Percentiles rank a stretch among this genome's conserved stretches.
Evolutionary conservation across 2,329 filamentous ascomycete species (phyloP).

Genomic region (Elsinoe australis): DNA sequence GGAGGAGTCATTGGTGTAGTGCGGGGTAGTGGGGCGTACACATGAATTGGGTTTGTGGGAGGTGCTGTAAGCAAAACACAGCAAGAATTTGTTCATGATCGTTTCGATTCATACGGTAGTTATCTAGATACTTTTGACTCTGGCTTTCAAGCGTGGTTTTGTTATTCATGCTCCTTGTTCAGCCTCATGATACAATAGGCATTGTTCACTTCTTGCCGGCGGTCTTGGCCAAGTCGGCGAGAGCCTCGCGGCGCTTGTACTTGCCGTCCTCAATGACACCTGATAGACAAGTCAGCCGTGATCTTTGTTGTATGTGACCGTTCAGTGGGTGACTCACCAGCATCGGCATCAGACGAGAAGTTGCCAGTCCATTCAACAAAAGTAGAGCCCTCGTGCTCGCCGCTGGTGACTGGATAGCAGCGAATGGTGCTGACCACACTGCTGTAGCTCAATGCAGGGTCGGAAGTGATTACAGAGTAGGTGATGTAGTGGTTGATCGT

Average conservation of each 20-base stretch:
- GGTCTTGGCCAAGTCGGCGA: conserved; percentile 54
- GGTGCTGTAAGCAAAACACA: not conserved
- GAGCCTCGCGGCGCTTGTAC: conserved; percentile 66
- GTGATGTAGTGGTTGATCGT: conserved; percentile 68
- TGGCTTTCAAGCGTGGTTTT: too few relatives aligned
- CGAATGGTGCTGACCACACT: conserved; percentile 60
- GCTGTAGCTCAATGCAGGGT: conserved; percentile 59
- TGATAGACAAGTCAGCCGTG: conserved; percentile 28
- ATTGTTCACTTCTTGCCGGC: conserved; percentile 28
- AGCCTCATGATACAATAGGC: too few relatives aligned
- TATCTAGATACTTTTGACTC: conserved; percentile 1
- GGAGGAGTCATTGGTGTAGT: not conserved
- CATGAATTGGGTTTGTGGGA: not conserved
- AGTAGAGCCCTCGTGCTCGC: conserved; percentile 55
- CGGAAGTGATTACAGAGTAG: conserved; percentile 61
- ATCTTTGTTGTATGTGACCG: not conserved
- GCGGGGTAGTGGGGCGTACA: conserved; percentile 8
- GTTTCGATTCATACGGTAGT: conserved; percentile 8
- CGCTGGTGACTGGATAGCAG: conserved; percentile 58
- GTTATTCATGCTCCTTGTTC: not conserved
- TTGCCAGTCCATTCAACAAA: conserved; percentile 63
- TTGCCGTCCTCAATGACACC: conserved; percentile 67
- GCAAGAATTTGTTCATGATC: too few relatives aligned
- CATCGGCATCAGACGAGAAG: conserved; percentile 64
- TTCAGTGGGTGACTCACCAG: conserved; percentile 44